A percentile compares a stretch with the other conserved stretches of the same genome.
phyloP scores from a whole-genome alignment of 2,329 filamentous ascomycete genomes.

The Sporothrix pseudoabietina region DNA sequence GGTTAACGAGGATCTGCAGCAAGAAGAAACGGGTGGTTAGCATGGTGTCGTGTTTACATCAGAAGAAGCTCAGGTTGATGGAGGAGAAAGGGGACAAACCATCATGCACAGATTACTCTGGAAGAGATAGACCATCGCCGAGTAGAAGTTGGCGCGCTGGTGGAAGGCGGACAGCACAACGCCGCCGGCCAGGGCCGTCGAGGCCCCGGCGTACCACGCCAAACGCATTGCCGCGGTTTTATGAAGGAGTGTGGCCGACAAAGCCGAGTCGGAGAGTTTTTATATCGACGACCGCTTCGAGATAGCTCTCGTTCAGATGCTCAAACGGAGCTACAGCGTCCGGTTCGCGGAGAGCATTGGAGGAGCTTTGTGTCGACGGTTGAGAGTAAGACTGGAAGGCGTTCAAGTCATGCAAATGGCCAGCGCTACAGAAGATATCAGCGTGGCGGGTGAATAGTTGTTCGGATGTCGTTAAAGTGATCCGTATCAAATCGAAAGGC shows the following conservation, averaged over 20 bases:
- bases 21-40: not conserved
- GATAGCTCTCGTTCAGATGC: slow-evolving; percentile 23
- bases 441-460: not conserved
- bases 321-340: slow-evolving; percentile 22
- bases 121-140: slow-evolving; percentile 92
- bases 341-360: slow-evolving; percentile 24
- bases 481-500: not conserved
- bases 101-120: slow-evolving; percentile 96
- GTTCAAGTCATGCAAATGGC: not conserved
- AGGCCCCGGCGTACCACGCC: slow-evolving; percentile 66
- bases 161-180: slow-evolving; percentile 90
- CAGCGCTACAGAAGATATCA: not conserved
- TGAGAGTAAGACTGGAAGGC: not conserved
- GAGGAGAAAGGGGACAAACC: slow-evolving; percentile 53
- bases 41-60: not conserved
- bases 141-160: slow-evolving; percentile 97
- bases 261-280: not conserved
- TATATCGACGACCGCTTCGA: not conserved
- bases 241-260: not conserved
- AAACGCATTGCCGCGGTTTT: slow-evolving; percentile 56
- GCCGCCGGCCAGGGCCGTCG: slow-evolving; percentile 77
- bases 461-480: not conserved
- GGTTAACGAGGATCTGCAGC: slow-evolving; percentile 80
- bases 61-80: not conserved
- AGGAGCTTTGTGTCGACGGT: not conserved